A percentile compares a stretch with the other conserved stretches of the same genome.
Conservation (phyloP, 108 stramenopile genomes). For the Aurantiochytrium sp. region DNA sequence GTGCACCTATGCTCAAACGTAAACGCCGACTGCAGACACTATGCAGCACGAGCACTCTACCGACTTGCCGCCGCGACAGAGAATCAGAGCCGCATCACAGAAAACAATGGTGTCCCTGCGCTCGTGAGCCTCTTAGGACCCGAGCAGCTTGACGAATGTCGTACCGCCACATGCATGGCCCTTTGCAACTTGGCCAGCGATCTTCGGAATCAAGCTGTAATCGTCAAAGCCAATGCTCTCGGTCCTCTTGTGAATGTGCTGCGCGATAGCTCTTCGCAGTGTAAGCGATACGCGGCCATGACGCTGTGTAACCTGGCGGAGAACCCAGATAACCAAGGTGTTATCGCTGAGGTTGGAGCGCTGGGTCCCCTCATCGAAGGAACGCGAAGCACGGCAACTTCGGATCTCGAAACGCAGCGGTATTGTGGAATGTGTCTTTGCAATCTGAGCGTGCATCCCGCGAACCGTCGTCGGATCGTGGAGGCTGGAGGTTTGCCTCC, state of each 20-base stretch:
- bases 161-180: conserved; percentile 48
- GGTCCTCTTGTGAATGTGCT: conserved; percentile 46
- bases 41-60: conserved; percentile 35
- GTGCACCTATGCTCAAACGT: conserved; percentile 24
- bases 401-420: conserved; percentile 34
- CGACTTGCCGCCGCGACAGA: conserved; percentile 47
- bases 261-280: conserved; percentile 30
- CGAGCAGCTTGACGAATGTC: not conserved
- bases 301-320: conserved; percentile 60
- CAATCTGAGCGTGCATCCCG: conserved; percentile 58
- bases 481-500: conserved; percentile 39
- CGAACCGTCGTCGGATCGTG: conserved; percentile 46
- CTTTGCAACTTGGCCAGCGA: conserved; percentile 61
- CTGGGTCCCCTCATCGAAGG: not conserved
- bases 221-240: conserved; percentile 49
- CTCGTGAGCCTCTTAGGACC: conserved; percentile 18
- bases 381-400: conserved; percentile 34
- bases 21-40: conserved; percentile 24
- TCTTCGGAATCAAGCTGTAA: conserved; percentile 38
- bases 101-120: conserved; percentile 24
- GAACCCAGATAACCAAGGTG: conserved; percentile 61
- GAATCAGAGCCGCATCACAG: conserved; percentile 41
- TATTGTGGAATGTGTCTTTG: conserved; percentile 62
- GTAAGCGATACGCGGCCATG: conserved; percentile 59
- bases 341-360: conserved; percentile 31